Evolutionary conservation across 2,329 filamentous ascomycete genomes (phyloP).

Genomic region (Elsinoe australis): DNA sequence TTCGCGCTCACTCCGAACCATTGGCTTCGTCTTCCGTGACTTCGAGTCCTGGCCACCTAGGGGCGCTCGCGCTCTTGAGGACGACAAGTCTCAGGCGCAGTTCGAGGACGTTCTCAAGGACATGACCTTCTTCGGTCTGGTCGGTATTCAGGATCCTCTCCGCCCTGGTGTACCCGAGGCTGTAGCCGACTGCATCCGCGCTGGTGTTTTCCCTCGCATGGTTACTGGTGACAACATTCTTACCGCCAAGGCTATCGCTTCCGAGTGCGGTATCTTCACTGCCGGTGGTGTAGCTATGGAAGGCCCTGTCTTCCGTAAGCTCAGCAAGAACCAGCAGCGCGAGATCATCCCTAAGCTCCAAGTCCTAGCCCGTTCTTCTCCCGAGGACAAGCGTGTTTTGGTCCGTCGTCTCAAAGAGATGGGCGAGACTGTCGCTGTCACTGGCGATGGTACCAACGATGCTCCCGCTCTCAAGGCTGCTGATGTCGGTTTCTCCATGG

Average conservation of each 20-base stretch:
- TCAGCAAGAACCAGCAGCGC: conserved; percentile 41
- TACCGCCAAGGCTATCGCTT: conserved; percentile 65
- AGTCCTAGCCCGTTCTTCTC: conserved; percentile 61
- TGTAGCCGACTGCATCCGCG: conserved; percentile 58
- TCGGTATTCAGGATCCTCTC: conserved; percentile 69
- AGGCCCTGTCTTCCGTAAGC: conserved; percentile 39
- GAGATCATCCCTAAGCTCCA: conserved; percentile 55
- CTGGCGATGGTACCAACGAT: conserved; percentile 60
- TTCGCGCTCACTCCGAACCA: conserved; percentile 70
- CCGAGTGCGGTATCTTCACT: conserved; percentile 60
- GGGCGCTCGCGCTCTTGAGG: conserved; percentile 50
- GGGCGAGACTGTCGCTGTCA: conserved; percentile 59
- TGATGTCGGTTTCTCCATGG: conserved; percentile 62
- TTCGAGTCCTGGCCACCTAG: conserved; percentile 67
- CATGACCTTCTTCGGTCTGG: conserved; percentile 65
- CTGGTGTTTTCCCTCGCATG: conserved; percentile 66
- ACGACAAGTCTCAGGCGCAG: conserved; percentile 54
- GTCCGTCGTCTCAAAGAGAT: conserved; percentile 58
- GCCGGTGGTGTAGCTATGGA: conserved; percentile 38
- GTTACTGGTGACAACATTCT: conserved; percentile 66
- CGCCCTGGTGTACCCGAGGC: conserved; percentile 60
- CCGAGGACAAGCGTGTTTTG: conserved; percentile 60
- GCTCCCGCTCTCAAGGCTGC: conserved; percentile 58
- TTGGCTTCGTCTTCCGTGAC: conserved; percentile 75
- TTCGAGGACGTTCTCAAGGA: conserved; percentile 63